Conservation (phyloP, 2,329 filamentous ascomycete genomes). For the Colletotrichum shisoi region DNA sequence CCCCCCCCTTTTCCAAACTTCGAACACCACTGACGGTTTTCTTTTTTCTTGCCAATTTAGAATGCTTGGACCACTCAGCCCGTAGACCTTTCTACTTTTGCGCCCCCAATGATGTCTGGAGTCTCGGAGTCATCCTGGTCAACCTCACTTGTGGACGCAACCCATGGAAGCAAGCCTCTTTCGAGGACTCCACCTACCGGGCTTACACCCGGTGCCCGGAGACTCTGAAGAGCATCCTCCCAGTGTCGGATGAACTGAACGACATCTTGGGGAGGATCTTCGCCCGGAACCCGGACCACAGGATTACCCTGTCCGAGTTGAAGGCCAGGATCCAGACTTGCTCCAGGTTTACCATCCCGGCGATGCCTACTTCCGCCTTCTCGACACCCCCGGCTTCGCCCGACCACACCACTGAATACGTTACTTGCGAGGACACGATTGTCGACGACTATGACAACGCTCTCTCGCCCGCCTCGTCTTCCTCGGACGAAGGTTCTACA, state of each 20-base stretch:
- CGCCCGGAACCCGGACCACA: slow-evolving; percentile 80
- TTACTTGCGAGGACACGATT: slow-evolving; percentile 57
- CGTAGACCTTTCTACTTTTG: slow-evolving; percentile 83
- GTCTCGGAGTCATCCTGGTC: slow-evolving; percentile 95
- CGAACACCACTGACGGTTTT: slow-evolving; percentile 44
- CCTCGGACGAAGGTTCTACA: slow-evolving; percentile 48
- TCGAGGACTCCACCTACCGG: slow-evolving; percentile 92
- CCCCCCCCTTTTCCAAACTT: no score
- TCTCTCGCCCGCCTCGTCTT: slow-evolving; percentile 60
- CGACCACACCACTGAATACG: slow-evolving; percentile 54
- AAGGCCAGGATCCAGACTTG: slow-evolving; percentile 79
- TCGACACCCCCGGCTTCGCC: slow-evolving; percentile 55
- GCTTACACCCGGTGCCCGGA: slow-evolving; percentile 84
- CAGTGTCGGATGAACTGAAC: slow-evolving; percentile 88
- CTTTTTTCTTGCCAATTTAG: slow-evolving; percentile 57
- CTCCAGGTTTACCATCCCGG: slow-evolving; percentile 71
- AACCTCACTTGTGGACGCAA: slow-evolving; percentile 98
- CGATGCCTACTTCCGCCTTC: slow-evolving; percentile 47
- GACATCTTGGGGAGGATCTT: slow-evolving; percentile 88
- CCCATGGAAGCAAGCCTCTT: slow-evolving; percentile 96
- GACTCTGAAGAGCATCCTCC: slow-evolving; percentile 92
- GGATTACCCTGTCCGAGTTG: slow-evolving; percentile 83
- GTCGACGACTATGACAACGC: slow-evolving; percentile 56
- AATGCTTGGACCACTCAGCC: slow-evolving; percentile 84
- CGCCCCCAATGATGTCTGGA: slow-evolving; percentile 96